A percentile compares a stretch with the other conserved stretches of the same genome.
phyloP scores from a whole-genome alignment of 345 rosid species.

The Populus tremula region DNA sequence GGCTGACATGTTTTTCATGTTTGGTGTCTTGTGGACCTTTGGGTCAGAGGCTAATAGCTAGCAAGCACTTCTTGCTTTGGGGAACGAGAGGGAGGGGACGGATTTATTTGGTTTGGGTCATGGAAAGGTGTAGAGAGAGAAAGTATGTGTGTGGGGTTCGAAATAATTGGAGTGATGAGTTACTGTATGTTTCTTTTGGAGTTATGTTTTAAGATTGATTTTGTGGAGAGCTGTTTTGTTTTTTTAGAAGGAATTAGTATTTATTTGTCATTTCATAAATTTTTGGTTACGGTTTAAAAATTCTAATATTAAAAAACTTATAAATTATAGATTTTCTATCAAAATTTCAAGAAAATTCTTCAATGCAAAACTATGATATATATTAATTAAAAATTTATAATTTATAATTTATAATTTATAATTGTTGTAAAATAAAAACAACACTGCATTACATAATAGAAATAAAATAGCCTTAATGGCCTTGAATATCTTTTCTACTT shows the following conservation, averaged over 20 bases:
- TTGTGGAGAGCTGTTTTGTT: neutral
- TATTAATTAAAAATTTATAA: too few relatives aligned
- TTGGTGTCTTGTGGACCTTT: neutral
- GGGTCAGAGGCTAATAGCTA: neutral
- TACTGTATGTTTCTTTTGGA: conserved; percentile 1
- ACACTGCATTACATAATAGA: too few relatives aligned
- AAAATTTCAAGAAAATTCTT: too few relatives aligned
- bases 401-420: too few relatives aligned
- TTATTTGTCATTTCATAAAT: too few relatives aligned
- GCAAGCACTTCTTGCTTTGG: neutral
- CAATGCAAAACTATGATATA: too few relatives aligned
- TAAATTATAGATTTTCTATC: too few relatives aligned
- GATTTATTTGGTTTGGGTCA: conserved; percentile 29
- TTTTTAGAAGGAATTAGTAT: neutral
- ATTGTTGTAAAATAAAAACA: too few relatives aligned
- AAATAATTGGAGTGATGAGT: conserved; percentile 25
- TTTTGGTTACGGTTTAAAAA: too few relatives aligned
- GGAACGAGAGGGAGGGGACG: neutral
- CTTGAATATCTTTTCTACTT: conserved; percentile 5
- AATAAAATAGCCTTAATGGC: too few relatives aligned
- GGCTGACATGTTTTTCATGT: conserved; percentile 20
- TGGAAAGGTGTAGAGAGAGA: conserved; percentile 6
- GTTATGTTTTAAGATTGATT: conserved; percentile 11
- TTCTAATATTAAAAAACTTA: too few relatives aligned
- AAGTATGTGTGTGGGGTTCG: conserved; percentile 23